phyloP scores from a whole-genome alignment of 805 yeast species.

The Candida chauliodis region DNA sequence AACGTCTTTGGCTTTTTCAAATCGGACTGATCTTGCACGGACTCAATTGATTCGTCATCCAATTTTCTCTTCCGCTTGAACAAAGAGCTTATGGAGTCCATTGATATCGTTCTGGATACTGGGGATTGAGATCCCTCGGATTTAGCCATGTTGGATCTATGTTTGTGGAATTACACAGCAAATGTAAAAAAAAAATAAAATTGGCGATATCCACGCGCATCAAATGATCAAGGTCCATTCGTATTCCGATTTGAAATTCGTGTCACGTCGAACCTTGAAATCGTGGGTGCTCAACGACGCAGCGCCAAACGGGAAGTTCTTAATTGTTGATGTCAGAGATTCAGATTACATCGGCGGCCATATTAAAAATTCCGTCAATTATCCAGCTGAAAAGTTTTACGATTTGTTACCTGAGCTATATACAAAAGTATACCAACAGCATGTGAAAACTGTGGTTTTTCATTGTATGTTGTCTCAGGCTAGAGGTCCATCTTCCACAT shows the following conservation, averaged over 20 bases:
- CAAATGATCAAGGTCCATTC: constrained; percentile 17
- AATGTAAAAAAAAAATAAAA: not conserved
- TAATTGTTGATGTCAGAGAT: constrained; percentile 83
- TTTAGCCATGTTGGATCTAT: not conserved
- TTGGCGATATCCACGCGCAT: not conserved
- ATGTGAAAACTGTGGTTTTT: constrained; percentile 60
- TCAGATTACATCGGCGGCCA: constrained; percentile 80
- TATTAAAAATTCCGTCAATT: constrained; percentile 51
- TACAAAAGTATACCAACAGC: constrained; percentile 25
- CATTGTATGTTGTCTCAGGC: constrained; percentile 92
- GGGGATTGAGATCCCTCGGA: constrained; percentile 4
- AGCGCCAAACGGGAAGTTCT: constrained; percentile 38
- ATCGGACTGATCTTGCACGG: not conserved
- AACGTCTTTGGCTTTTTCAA: constrained; percentile 17
- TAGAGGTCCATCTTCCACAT: constrained; percentile 85
- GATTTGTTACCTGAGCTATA: constrained; percentile 36
- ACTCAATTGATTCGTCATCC: constrained; percentile 11
- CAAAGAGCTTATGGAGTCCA: constrained; percentile 34
- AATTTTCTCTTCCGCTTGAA: constrained; percentile 26
- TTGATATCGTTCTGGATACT: constrained; percentile 34
- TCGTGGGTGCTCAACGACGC: constrained; percentile 42
- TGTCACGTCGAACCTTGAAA: constrained; percentile 44
- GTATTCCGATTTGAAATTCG: constrained; percentile 42
- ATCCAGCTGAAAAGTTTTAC: constrained; percentile 48
- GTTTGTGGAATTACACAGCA: too few relatives aligned